phyloP scores from a whole-genome alignment of 2,329 filamentous ascomycete genomes.

The Penicillium janthinellum region DNA sequence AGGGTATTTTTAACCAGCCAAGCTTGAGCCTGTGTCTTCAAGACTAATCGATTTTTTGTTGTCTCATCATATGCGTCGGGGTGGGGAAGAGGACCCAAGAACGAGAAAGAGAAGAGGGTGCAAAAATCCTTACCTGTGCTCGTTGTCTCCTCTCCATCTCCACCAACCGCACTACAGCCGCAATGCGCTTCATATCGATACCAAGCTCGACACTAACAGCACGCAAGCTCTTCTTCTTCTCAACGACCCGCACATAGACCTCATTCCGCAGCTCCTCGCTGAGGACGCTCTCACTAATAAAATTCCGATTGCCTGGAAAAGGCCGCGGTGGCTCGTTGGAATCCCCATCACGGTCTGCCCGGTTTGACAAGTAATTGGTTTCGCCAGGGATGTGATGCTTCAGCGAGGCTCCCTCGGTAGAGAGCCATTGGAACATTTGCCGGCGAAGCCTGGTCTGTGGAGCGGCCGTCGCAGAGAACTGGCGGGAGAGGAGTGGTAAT shows the following conservation, averaged over 20 bases:
- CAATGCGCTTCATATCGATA: constrained; percentile 81
- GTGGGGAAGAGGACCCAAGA: neutral
- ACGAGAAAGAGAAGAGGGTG: constrained; percentile 7
- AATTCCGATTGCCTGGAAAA: constrained; percentile 74
- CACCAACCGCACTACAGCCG: constrained; percentile 81
- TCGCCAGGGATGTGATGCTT: constrained; percentile 36
- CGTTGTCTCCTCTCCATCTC: constrained; percentile 80
- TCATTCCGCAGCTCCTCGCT: constrained; percentile 71
- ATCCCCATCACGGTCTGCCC: constrained; percentile 10
- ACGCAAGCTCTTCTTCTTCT: constrained; percentile 69
- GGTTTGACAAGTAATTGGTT: constrained; percentile 35
- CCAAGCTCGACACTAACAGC: constrained; percentile 74
- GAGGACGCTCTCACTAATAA: constrained; percentile 71
- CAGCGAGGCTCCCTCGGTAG: constrained; percentile 37
- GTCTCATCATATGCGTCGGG: constrained; percentile 63
- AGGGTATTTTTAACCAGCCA: constrained; percentile 67
- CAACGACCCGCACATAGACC: constrained; percentile 70
- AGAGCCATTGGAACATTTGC: constrained; percentile 62
- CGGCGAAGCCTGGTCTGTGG: constrained; percentile 54
- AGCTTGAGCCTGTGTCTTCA: constrained; percentile 72
- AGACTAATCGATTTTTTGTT: constrained; percentile 97
- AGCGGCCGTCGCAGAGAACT: constrained; percentile 38
- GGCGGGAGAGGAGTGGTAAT: constrained; percentile 28
- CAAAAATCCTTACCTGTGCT: constrained; percentile 64
- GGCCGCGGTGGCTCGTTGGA: constrained; percentile 50